These are phyloP conservation scores for Pezicula carpinea DNA, from an alignment of 2,329 filamentous ascomycete species.

Conservation along the genomic window DNA sequence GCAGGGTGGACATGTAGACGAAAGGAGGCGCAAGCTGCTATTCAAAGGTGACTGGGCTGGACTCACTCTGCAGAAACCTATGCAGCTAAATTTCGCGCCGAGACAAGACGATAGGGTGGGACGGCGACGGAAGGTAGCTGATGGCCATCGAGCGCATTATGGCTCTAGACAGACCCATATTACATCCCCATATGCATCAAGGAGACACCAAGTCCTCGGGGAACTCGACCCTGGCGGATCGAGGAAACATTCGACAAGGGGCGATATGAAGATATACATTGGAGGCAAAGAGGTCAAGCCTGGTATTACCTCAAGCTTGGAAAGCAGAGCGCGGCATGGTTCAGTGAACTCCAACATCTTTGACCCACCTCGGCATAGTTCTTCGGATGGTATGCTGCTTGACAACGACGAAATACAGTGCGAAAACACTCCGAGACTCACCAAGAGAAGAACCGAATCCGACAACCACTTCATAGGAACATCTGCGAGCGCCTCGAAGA, in stretches of 20 bases:
- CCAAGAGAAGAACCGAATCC: no score
- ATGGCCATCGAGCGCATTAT: constrained; percentile 20
- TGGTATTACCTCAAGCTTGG: constrained; percentile 22
- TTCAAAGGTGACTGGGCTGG: constrained; percentile 27
- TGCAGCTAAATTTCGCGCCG: constrained; percentile 16
- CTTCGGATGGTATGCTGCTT: constrained; percentile 27
- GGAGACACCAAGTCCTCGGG: neutral
- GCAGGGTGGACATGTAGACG: constrained; percentile 10
- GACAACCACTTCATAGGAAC: no score
- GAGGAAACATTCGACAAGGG: neutral
- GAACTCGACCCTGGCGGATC: neutral
- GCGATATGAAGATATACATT: constrained; percentile 26
- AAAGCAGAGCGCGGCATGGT: neutral
- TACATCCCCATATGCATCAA: constrained; percentile 12
- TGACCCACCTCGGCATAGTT: constrained; percentile 4
- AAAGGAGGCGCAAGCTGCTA: constrained; percentile 23
- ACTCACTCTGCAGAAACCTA: constrained; percentile 18
- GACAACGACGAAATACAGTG: constrained; percentile 13
- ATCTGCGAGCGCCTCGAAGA: no score
- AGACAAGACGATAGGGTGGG: constrained; percentile 21
- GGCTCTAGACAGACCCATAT: constrained; percentile 10
- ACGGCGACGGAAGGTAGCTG: constrained; percentile 19
- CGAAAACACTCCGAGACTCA: neutral
- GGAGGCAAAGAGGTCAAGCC: constrained; percentile 18
- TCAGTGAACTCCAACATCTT: constrained; percentile 1